Percentiles rank a stretch among this genome's conserved stretches.
Evolutionary conservation across 495 filamentous ascomycete genomes (phyloP).

Genomic region (Hypoxylon trugodes): DNA sequence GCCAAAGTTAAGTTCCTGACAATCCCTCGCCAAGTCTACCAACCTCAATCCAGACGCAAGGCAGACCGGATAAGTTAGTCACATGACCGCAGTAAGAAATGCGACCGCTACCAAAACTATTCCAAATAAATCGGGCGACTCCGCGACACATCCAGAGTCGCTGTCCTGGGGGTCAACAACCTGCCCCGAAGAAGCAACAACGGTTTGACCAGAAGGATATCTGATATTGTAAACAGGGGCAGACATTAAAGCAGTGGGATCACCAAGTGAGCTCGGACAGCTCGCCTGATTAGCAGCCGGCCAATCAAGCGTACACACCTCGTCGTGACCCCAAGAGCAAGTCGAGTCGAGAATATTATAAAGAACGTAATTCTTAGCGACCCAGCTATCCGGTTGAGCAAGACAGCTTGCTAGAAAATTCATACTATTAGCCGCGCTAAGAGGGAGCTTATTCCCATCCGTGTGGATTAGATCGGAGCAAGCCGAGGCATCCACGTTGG

Average conservation of each 20-base stretch:
- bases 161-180: constrained; percentile 39
- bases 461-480: constrained; percentile 55
- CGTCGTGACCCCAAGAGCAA: constrained; percentile 55
- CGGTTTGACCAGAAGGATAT: constrained; percentile 53
- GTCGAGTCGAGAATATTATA: constrained; percentile 57
- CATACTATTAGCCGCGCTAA: constrained; percentile 61
- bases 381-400: constrained; percentile 50
- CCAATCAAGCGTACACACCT: constrained; percentile 56
- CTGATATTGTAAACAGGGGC: constrained; percentile 58
- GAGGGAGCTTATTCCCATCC: constrained; percentile 52
- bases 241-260: constrained; percentile 43
- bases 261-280: constrained; percentile 51
- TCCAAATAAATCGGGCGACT: constrained; percentile 5
- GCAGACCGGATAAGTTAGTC: too few species aligned
- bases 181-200: constrained; percentile 48
- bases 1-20: background rate
- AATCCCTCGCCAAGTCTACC: background rate
- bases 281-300: constrained; percentile 54
- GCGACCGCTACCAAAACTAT: constrained; percentile 17
- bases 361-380: constrained; percentile 52
- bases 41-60: background rate
- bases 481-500: constrained; percentile 45
- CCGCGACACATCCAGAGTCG: constrained; percentile 1
- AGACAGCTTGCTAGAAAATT: constrained; percentile 58
- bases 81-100: too few species aligned